phyloP scores from a whole-genome alignment of 805 yeast genomes.

The Candida maltosa region DNA sequence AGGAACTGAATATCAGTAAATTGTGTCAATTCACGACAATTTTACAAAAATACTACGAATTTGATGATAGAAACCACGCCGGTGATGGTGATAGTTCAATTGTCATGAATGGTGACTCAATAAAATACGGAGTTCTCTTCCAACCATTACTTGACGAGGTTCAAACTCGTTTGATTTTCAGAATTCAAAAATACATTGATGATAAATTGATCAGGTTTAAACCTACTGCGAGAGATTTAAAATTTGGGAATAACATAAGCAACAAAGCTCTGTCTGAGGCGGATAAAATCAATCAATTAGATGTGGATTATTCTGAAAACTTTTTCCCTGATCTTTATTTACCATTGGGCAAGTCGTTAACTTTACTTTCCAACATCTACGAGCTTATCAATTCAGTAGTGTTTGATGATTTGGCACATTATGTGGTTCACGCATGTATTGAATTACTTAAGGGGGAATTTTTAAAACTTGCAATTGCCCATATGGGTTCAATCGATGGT shows the following conservation, averaged over 20 bases:
- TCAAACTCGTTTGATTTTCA: constrained; percentile 76
- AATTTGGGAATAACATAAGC: constrained; percentile 43
- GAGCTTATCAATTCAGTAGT: constrained; percentile 74
- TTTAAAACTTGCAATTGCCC: constrained; percentile 39
- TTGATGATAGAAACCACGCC: constrained; percentile 44
- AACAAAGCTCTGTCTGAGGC: constrained; percentile 8
- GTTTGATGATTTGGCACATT: constrained; percentile 87
- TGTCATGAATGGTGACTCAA: constrained; percentile 14
- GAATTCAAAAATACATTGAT: constrained; percentile 72
- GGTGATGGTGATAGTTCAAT: constrained; percentile 16
- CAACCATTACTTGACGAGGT: constrained; percentile 72
- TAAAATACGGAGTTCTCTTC: constrained; percentile 58
- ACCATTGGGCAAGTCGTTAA: constrained; percentile 67
- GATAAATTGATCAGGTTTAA: constrained; percentile 62
- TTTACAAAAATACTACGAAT: constrained; percentile 63
- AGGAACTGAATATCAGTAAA: constrained; percentile 64
- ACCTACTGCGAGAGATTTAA: constrained; percentile 67
- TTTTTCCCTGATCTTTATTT: constrained; percentile 54
- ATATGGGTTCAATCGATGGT: constrained; percentile 54
- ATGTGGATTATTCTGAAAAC: constrained; percentile 34
- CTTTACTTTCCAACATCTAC: constrained; percentile 71
- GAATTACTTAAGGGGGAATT: constrained; percentile 54
- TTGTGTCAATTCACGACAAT: constrained; percentile 76
- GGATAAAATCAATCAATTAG: constrained; percentile 14
- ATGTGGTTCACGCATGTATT: constrained; percentile 76